phyloP scores from a whole-genome alignment of 495 filamentous ascomycete species.

The Lepidopterella palustris region DNA sequence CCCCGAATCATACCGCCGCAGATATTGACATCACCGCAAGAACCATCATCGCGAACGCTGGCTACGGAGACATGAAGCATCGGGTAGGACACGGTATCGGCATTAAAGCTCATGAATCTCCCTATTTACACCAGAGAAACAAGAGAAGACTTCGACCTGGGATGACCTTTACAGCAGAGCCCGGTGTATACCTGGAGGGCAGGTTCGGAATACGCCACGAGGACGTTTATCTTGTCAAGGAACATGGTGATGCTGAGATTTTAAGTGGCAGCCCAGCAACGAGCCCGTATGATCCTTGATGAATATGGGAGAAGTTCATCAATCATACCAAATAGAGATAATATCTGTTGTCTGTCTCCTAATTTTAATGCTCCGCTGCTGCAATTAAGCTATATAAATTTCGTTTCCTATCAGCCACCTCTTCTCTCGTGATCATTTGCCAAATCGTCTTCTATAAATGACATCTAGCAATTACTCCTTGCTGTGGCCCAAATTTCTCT shows the following conservation, averaged over 20 bases:
- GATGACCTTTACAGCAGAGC: slow-evolving; percentile 53
- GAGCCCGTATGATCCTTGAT: slow-evolving; percentile 45
- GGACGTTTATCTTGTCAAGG: slow-evolving; percentile 46
- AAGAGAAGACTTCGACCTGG: slow-evolving; percentile 39
- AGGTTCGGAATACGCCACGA: slow-evolving; percentile 52
- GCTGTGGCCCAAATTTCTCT: too few relatives aligned
- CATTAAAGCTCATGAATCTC: slow-evolving; percentile 53
- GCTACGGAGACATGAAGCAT: slow-evolving; percentile 48
- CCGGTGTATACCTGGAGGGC: slow-evolving; percentile 47
- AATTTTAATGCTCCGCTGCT: too few relatives aligned
- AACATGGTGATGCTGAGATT: slow-evolving; percentile 41
- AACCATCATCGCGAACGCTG: slow-evolving; percentile 44
- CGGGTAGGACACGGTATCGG: slow-evolving; percentile 52
- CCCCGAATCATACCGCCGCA: slow-evolving; percentile 43
- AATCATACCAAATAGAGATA: too few relatives aligned
- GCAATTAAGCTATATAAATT: too few relatives aligned
- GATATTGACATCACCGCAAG: slow-evolving; percentile 50
- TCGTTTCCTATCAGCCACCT: too few relatives aligned
- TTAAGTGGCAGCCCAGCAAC: slow-evolving; percentile 43
- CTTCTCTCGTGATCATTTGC: too few relatives aligned
- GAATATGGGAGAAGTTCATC: too few relatives aligned
- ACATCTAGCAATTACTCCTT: too few relatives aligned
- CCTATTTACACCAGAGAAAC: slow-evolving; percentile 53
- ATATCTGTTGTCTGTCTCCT: too few relatives aligned
- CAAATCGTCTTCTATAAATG: too few relatives aligned